Percentiles rank a stretch among this genome's conserved stretches.
phyloP scores from a whole-genome alignment of 2,329 filamentous ascomycete species.

The Pseudopithomyces maydicus region DNA sequence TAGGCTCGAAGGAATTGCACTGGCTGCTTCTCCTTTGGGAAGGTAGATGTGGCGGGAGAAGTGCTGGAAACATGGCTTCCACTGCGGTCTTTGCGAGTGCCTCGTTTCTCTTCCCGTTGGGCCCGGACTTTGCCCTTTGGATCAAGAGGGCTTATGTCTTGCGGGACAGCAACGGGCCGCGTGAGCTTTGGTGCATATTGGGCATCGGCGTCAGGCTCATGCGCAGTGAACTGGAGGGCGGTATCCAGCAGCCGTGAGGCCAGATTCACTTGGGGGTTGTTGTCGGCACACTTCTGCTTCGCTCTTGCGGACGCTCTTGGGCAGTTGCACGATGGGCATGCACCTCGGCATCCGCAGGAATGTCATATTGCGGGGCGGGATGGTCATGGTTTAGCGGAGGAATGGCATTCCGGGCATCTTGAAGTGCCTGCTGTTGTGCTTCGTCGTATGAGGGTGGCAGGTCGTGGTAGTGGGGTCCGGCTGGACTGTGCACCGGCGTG shows the following conservation, averaged over 20 bases:
- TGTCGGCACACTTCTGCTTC: conserved; percentile 15
- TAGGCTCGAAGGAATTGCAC: conserved; percentile 36
- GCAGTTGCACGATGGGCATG: conserved; percentile 31
- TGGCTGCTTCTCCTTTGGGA: conserved; percentile 11
- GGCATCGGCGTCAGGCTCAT: conserved; percentile 28
- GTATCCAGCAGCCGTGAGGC: conserved; percentile 20
- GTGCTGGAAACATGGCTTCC: conserved; percentile 10
- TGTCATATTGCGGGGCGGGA: conserved; percentile 18
- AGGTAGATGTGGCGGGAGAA: conserved; percentile 15
- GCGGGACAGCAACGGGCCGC: conserved; percentile 33
- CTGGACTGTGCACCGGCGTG: conserved; percentile 36
- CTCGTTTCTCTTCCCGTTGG: conserved; percentile 2
- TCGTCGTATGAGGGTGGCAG: conserved; percentile 45
- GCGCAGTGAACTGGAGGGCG: conserved; percentile 32
- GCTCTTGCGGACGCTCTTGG: conserved; percentile 20
- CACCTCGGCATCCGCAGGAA: conserved; percentile 26
- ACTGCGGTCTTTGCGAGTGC: conserved; percentile 1
- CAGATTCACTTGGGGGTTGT: conserved; percentile 7
- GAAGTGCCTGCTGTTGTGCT: conserved; percentile 35
- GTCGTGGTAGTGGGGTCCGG: conserved; percentile 42
- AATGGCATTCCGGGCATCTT: conserved; percentile 33
- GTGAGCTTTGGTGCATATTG: conserved; percentile 30
- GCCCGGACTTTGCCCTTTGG: conserved; percentile 3
- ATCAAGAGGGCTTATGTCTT: conserved; percentile 1
- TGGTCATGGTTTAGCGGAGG: conserved; percentile 31